Percentiles rank a stretch among this genome's conserved stretches.
Conservation (phyloP, 768 basidiomycete genomes). For the Lentinula detonsa region DNA sequence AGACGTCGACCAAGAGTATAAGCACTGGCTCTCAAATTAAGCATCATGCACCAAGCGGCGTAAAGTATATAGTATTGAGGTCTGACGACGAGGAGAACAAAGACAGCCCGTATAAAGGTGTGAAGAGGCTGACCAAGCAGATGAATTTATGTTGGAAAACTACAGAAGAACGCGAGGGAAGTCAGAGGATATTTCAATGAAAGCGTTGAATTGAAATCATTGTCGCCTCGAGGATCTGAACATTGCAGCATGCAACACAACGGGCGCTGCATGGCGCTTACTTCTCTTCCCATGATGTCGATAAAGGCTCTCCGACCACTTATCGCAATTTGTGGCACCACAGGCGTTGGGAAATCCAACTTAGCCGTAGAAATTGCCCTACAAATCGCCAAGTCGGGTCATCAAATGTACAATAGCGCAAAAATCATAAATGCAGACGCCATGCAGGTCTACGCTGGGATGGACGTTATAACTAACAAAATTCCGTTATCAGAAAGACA, state of each 20-base stretch:
- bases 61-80: neutral
- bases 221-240: neutral
- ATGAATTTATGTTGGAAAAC: neutral
- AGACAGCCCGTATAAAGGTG: neutral
- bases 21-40: neutral
- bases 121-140: neutral
- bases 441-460: constrained; percentile 92
- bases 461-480: constrained; percentile 95
- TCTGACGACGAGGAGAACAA: neutral
- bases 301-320: constrained; percentile 52
- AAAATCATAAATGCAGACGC: constrained; percentile 93
- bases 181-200: neutral
- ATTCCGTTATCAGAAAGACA: constrained; percentile 67
- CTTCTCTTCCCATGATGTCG: neutral
- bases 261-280: neutral
- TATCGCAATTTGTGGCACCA: constrained; percentile 88
- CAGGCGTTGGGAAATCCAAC: constrained; percentile 93
- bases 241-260: neutral
- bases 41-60: neutral
- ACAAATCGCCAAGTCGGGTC: constrained; percentile 32
- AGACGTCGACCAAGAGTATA: neutral
- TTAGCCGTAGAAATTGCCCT: constrained; percentile 85
- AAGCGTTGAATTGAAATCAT: neutral
- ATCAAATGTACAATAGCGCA: constrained; percentile 49
- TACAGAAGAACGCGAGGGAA: neutral